A percentile compares a stretch with the other conserved stretches of the same genome.
Conservation (phyloP, 2,329 filamentous ascomycete genomes). For the Immersiporthe knoxdaviesiana region DNA sequence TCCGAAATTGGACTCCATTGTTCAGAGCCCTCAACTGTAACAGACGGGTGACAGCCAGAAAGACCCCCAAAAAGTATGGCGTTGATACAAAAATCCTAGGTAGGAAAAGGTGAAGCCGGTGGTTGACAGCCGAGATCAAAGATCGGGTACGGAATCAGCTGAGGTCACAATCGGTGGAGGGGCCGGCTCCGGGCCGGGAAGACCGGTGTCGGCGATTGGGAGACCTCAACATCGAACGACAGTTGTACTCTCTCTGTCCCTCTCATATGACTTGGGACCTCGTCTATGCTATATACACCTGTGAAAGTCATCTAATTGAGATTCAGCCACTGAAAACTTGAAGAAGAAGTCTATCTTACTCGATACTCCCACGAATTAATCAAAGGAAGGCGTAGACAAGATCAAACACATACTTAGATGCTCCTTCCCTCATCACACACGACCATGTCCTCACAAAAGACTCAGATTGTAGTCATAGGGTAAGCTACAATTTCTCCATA, state of each 20-base stretch:
- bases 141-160: not conserved
- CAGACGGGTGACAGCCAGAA: too few relatives aligned
- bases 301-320: not conserved
- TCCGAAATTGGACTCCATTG: too few relatives aligned
- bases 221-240: slow-evolving; percentile 10
- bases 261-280: not conserved
- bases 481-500: not conserved
- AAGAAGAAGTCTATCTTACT: too few relatives aligned
- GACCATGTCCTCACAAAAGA: not conserved
- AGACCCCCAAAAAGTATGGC: too few relatives aligned
- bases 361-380: too few relatives aligned
- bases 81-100: too few relatives aligned
- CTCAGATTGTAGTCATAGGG: slow-evolving; percentile 17
- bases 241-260: not conserved
- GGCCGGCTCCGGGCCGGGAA: slow-evolving; percentile 8
- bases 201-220: slow-evolving; percentile 13
- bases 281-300: not conserved
- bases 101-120: too few relatives aligned
- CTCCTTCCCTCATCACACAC: not conserved
- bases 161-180: too few relatives aligned
- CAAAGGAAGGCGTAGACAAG: too few relatives aligned
- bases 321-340: too few relatives aligned
- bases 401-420: too few relatives aligned
- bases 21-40: too few relatives aligned
- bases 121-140: not conserved